Percentiles rank a stretch among this genome's conserved stretches.
phyloP scores from a whole-genome alignment of 176 grass and related monocot genomes.

The Rhipidocladum racemiflorum region DNA sequence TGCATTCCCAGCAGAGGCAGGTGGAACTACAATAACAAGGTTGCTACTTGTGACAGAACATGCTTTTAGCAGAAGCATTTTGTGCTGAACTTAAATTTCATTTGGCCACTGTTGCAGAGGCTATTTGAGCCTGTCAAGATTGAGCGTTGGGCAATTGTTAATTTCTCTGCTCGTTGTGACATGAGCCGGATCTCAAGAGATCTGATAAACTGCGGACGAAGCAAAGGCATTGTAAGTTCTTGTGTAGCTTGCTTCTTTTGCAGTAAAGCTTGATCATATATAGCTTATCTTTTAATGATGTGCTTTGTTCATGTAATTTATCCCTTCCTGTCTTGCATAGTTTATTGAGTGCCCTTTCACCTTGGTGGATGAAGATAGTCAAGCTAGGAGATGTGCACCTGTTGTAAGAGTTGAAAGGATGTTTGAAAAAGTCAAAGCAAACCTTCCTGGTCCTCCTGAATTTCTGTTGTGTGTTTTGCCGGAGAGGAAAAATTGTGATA shows the following conservation, averaged over 20 bases:
- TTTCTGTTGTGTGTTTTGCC: constrained; percentile 96
- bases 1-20: constrained; percentile 61
- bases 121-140: constrained; percentile 62
- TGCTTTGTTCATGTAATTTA: constrained; percentile 28
- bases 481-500: constrained; percentile 81
- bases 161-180: constrained; percentile 91
- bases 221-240: constrained; percentile 88
- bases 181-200: constrained; percentile 82
- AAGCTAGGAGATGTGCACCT: constrained; percentile 59
- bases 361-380: constrained; percentile 73
- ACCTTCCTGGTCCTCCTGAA: constrained; percentile 50
- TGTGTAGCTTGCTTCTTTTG: constrained; percentile 8
- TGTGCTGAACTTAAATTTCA: constrained; percentile 19
- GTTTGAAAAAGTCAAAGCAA: constrained; percentile 71
- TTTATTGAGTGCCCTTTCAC: constrained; percentile 58
- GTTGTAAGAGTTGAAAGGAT: constrained; percentile 83
- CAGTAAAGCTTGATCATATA: constrained; percentile 14
- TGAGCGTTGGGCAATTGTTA: constrained; percentile 78
- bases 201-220: constrained; percentile 73
- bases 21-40: constrained; percentile 96
- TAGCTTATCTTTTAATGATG: constrained; percentile 17
- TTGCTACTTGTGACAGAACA: constrained; percentile 18
- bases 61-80: constrained; percentile 13
- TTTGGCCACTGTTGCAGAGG: constrained; percentile 44
- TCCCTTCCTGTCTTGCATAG: constrained; percentile 39